These are phyloP conservation scores for Zymoseptoria pseudotritici DNA, from an alignment of 2,329 filamentous ascomycete genomes.

Conservation along the genomic window DNA sequence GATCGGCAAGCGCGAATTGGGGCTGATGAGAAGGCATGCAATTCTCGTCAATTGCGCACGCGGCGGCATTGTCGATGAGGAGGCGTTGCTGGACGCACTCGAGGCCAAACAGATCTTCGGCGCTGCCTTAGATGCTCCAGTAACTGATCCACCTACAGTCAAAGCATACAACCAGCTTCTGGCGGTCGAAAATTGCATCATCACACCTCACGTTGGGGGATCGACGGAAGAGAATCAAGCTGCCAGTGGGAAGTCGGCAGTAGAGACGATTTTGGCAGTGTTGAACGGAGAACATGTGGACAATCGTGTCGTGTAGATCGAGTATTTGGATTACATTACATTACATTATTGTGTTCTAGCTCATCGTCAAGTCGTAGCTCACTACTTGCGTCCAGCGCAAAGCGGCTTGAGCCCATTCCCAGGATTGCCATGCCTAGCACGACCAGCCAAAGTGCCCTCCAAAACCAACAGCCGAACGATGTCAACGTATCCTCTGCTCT, in stretches of 20 bases:
- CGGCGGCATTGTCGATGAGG: slow-evolving; percentile 30
- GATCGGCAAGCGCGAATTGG: slow-evolving; percentile 24
- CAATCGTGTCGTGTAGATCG: slow-evolving; percentile 9
- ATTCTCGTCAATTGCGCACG: slow-evolving; percentile 31
- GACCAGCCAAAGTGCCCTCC: not conserved
- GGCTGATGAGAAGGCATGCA: slow-evolving; percentile 24
- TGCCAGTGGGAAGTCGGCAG: slow-evolving; percentile 30
- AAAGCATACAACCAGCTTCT: slow-evolving; percentile 21
- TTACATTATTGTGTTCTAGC: not conserved
- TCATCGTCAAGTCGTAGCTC: not conserved
- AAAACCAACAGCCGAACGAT: not conserved
- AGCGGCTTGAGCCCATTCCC: not conserved
- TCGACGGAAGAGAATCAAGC: slow-evolving; percentile 36
- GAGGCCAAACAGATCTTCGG: slow-evolving; percentile 24
- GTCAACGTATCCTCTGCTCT: not conserved
- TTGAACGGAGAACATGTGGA: slow-evolving; percentile 10
- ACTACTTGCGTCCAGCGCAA: not conserved
- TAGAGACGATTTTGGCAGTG: slow-evolving; percentile 24
- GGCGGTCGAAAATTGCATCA: slow-evolving; percentile 26
- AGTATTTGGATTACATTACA: not conserved
- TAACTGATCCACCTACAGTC: slow-evolving; percentile 26
- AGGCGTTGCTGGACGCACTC: slow-evolving; percentile 23
- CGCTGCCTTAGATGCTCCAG: slow-evolving; percentile 27
- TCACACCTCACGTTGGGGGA: slow-evolving; percentile 43
- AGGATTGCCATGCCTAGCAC: not conserved